Percentiles rank a stretch among this genome's conserved stretches.
phyloP scores from a whole-genome alignment of 805 yeast species.

The Wickerhamomyces bovis region DNA sequence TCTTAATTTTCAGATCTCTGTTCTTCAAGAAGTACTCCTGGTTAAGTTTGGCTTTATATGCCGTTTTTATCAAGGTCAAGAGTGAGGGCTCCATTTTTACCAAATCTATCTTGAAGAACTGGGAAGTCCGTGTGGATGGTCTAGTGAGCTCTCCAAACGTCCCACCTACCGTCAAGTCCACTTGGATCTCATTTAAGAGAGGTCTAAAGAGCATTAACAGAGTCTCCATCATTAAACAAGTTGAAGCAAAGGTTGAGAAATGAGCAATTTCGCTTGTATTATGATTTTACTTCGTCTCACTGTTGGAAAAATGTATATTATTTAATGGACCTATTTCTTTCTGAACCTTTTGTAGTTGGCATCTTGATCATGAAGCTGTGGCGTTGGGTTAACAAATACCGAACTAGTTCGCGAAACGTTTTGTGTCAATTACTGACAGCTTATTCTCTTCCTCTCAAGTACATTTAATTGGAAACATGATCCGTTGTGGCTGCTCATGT shows the following conservation, averaged over 20 bases:
- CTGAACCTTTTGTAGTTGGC: background rate
- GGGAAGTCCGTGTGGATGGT: conserved; percentile 65
- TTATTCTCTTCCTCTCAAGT: too few relatives aligned
- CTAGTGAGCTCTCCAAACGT: conserved; percentile 46
- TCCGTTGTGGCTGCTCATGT: too few relatives aligned
- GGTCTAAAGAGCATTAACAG: conserved; percentile 15
- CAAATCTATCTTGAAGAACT: conserved; percentile 56
- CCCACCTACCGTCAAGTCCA: conserved; percentile 42
- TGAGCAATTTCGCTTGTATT: background rate
- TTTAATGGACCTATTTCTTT: too few relatives aligned
- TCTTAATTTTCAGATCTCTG: conserved; percentile 46
- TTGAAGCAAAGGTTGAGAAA: conserved; percentile 10
- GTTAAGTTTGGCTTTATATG: conserved; percentile 47
- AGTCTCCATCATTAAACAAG: conserved; percentile 13
- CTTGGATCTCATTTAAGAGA: conserved; percentile 44
- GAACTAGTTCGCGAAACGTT: background rate
- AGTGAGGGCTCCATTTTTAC: conserved; percentile 72
- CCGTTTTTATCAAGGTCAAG: conserved; percentile 67
- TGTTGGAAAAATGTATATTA: background rate
- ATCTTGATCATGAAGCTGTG: too few relatives aligned
- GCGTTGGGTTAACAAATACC: background rate
- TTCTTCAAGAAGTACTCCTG: conserved; percentile 61
- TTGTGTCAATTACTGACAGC: too few relatives aligned
- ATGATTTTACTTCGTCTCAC: background rate
- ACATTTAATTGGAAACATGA: too few relatives aligned